Evolutionary conservation across 805 yeast species (phyloP), one percentile per base, ranked within the genome.

Genomic region (Torulaspora delbrueckii): DNA sequence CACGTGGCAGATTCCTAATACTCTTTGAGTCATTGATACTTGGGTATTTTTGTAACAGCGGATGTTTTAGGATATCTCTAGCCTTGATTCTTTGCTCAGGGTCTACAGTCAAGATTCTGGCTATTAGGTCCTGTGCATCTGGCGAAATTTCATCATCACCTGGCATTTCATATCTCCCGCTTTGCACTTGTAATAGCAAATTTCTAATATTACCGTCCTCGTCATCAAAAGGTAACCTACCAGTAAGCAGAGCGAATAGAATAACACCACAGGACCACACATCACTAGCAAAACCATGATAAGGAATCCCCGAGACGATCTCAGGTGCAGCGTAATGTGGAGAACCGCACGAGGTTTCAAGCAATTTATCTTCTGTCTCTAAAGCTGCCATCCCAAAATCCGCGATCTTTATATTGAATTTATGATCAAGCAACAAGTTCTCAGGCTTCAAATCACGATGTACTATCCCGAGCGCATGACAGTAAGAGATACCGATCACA

Each of bases 361-460:
- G 72, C 59, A 91, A 69, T 56, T 84, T 80, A 54, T 82, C 91
- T 43, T 77, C 78, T 25, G 87, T 78, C 65, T 93, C 98, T 37
- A 93, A 71, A 5, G 99, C 98, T 13, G 99, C 99, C 99, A 93
- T 93, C 27, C 99, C 99, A 64, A 93, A 93, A 68, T 93, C 99
- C 8, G 99, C 99, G 54, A 93, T 88, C 66, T 93, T 93, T 65
- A 93, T 90, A 65, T 88, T 89, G 52, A 82, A 79, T 63, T 87
- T 77, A 61, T 83, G 82, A 69, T 90, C 98, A 35, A 90, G 71
- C 35, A 85, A 67, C 56, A 85, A 67, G 68, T 85, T 85, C 61
- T 85, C 95, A 2, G 95, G 95, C 60, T 85, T 85, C 57, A 87
- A 73, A 63, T 87, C 96, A 50, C 96, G 81, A 65, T 87, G 96